phyloP scores from a whole-genome alignment of 179 eudicot species.

The Beta macrorhiza region DNA sequence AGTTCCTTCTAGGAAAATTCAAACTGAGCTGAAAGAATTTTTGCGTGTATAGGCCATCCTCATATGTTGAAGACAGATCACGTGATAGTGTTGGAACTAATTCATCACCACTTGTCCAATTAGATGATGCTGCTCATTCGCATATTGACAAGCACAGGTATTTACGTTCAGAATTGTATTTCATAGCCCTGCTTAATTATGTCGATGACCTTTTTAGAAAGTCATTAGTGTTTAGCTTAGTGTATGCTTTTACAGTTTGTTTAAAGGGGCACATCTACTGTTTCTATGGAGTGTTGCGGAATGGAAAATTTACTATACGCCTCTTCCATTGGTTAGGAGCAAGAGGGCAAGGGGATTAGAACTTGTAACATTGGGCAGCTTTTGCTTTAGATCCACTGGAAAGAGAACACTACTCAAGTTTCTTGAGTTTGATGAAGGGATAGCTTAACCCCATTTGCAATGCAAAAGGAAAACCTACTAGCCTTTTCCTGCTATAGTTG shows the following conservation, averaged over 20 bases:
- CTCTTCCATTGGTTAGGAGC: constrained; percentile 3
- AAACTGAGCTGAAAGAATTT: neutral
- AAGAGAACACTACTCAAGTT: no score
- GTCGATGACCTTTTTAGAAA: neutral
- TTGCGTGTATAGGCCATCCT: constrained; percentile 10
- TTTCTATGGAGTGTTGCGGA: neutral
- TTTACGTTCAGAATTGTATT: no score
- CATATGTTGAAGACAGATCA: constrained; percentile 12
- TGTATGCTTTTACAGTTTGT: neutral
- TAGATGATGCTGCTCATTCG: constrained; percentile 12
- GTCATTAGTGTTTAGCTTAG: neutral
- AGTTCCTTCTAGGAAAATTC: neutral
- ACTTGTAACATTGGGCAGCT: neutral
- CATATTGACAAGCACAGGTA: constrained; percentile 21
- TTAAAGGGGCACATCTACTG: neutral
- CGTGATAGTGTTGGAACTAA: neutral
- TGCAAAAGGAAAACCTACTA: neutral
- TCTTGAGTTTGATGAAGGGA: neutral
- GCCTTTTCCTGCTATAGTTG: neutral
- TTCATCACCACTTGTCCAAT: constrained; percentile 15
- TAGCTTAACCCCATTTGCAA: neutral
- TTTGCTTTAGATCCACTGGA: no score
- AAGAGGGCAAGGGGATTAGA: neutral
- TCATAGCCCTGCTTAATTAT: neutral
- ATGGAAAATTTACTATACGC: neutral